Conservation (phyloP, 345 rosid species). For the Pseudoturritis turrita region DNA sequence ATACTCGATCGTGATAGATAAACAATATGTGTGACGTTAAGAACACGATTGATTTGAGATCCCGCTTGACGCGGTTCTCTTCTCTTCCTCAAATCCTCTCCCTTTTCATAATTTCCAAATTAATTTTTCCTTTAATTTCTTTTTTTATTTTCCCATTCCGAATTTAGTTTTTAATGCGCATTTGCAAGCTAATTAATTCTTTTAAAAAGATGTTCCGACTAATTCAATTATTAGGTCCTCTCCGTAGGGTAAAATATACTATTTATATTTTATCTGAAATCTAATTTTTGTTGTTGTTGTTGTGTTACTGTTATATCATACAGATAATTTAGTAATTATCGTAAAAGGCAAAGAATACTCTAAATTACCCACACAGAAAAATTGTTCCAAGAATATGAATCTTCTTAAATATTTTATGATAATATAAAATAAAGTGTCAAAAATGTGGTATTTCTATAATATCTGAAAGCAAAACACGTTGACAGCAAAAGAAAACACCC, state of each 20-base stretch:
- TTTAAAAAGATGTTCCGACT: neutral
- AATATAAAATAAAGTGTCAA: neutral
- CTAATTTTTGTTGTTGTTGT: no score
- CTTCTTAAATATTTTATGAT: neutral
- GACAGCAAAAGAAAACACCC: neutral
- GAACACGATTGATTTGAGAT: slow-evolving; percentile 10
- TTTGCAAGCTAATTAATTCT: neutral
- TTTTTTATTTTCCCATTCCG: neutral
- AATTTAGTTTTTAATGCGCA: neutral
- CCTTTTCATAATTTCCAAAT: neutral
- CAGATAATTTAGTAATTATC: no score
- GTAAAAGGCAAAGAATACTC: no score
- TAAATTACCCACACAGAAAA: no score
- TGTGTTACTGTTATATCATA: no score
- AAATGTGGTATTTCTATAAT: neutral
- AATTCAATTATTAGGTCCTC: no score
- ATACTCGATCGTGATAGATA: neutral
- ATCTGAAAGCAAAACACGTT: neutral
- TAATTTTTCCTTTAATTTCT: neutral
- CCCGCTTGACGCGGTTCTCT: slow-evolving; percentile 21
- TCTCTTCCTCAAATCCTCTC: slow-evolving; percentile 13
- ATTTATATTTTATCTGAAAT: no score
- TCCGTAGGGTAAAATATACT: no score
- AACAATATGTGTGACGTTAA: slow-evolving; percentile 3
- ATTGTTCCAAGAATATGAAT: no score